Evolutionary conservation across 2,329 filamentous ascomycete species (phyloP).

Genomic region (Stemphylium lycopersici): DNA sequence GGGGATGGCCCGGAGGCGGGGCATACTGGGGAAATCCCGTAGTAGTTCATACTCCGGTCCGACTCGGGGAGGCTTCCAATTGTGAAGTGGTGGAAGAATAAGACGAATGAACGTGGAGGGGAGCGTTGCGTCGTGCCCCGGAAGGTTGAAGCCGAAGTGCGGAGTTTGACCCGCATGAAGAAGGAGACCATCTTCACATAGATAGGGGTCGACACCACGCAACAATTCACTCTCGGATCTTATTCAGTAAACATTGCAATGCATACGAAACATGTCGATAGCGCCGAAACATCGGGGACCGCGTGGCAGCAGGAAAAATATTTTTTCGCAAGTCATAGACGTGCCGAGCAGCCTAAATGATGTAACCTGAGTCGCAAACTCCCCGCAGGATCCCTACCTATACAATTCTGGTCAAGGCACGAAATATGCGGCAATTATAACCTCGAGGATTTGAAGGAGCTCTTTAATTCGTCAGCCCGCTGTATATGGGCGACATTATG

Average conservation of each 20-base stretch:
- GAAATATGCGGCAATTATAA: neutral
- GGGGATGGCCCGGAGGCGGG: neutral
- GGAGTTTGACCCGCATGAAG: neutral
- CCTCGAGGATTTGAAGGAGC: neutral
- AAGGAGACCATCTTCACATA: neutral
- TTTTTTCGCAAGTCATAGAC: no score
- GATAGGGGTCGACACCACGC: neutral
- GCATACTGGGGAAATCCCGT: no score
- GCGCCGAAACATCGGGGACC: no score
- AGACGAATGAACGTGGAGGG: neutral
- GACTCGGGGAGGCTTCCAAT: no score
- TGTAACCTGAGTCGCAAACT: neutral
- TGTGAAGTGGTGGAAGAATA: neutral
- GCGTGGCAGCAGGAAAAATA: no score
- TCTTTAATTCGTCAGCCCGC: constrained; percentile 1
- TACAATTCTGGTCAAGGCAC: neutral
- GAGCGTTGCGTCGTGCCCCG: constrained; percentile 9
- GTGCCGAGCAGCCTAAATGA: no score
- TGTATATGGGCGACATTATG: neutral
- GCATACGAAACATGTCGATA: no score
- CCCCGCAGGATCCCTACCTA: neutral
- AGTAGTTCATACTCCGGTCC: no score
- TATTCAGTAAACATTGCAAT: no score
- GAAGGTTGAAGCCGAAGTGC: constrained; percentile 1
- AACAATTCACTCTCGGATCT: neutral